Base-by-base conservation (phyloP, 2,329 filamentous ascomycete genomes). In the Pseudogymnoascus destructans region DNA sequence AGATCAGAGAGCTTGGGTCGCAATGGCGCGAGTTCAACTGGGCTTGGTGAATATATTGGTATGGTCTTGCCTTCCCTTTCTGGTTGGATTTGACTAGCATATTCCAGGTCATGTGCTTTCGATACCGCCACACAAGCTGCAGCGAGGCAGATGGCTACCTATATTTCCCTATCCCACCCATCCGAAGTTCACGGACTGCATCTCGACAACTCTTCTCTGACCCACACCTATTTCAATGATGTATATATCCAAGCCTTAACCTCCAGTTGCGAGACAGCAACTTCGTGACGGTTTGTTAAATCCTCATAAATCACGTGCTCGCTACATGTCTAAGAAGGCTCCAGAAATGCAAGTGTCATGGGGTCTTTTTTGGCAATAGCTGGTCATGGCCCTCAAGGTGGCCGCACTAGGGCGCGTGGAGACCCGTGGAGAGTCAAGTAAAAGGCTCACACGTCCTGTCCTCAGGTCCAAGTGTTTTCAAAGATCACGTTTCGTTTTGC, bases 1-100 rank as follows among this genome's bases (percentile, higher is more conserved):
- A 52, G 46, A 52, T 52, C 46, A 52, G 46, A 52, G 46, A 52
- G 46, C 46, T 52, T 52, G 46, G 46, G 46, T 52, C 46, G 46
- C 46, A 52, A 52, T 19, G 46, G 46, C 46, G 46, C 46, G 46
- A 52, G 46, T 52, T 52, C 46, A 52, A 27, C 46, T 52, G 46
- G 25, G 2, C 25, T 52, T 25, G 46, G 46, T 52, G 46, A 52
- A 52, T 19, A 52, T 52, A 52, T 52, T 52, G 46, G 46, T 52
- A 52, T 52, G 46, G 46, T 7, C 46, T 52, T 52, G 46, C 46
- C 46, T 52, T 52, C 46, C 46, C 46, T 52, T 30, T 30, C 25
- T 30, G 15, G 46, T 52, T 52, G 46, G 46, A 52, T 52, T 52
- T 52, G 46, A 30, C 46, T 30, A 52, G 46, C 46, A 52, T 30